Percentiles rank a stretch among this genome's conserved stretches.
phyloP scores from a whole-genome alignment of 208 protist species.

The Porcisia deanei region DNA sequence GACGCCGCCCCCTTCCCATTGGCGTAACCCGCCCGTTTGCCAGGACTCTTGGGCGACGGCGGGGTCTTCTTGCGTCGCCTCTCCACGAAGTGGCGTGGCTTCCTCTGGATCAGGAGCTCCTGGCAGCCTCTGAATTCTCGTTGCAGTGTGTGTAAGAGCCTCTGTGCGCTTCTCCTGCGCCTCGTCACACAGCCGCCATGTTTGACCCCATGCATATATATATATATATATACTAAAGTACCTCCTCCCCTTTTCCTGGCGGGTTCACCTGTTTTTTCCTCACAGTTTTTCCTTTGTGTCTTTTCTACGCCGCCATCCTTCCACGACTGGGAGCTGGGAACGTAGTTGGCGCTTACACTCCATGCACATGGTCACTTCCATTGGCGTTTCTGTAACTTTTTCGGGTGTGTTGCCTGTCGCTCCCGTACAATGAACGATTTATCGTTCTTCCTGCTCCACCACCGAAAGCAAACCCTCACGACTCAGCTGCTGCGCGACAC shows the following conservation, averaged over 20 bases:
- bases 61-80: neutral
- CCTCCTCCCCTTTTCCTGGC: neutral
- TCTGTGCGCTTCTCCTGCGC: neutral
- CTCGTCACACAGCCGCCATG: neutral
- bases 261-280: too few relatives aligned
- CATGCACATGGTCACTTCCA: neutral
- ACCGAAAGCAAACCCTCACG: constrained; percentile 7
- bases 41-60: neutral
- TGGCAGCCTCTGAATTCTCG: neutral
- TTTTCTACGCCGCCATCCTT: neutral
- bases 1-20: neutral
- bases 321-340: neutral
- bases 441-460: constrained; percentile 21
- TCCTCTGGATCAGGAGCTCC: too few relatives aligned
- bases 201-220: neutral
- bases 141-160: neutral
- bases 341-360: neutral
- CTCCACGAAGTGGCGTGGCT: neutral
- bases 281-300: too few relatives aligned
- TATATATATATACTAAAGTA: neutral
- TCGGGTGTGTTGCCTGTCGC: neutral
- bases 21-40: neutral
- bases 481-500: constrained; percentile 38
- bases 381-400: too few relatives aligned
- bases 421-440: constrained; percentile 41